A percentile compares a stretch with the other conserved stretches of the same genome.
Evolutionary conservation across 2,329 filamentous ascomycete species (phyloP).

Genomic region (Chaetomiaceae sp.): DNA sequence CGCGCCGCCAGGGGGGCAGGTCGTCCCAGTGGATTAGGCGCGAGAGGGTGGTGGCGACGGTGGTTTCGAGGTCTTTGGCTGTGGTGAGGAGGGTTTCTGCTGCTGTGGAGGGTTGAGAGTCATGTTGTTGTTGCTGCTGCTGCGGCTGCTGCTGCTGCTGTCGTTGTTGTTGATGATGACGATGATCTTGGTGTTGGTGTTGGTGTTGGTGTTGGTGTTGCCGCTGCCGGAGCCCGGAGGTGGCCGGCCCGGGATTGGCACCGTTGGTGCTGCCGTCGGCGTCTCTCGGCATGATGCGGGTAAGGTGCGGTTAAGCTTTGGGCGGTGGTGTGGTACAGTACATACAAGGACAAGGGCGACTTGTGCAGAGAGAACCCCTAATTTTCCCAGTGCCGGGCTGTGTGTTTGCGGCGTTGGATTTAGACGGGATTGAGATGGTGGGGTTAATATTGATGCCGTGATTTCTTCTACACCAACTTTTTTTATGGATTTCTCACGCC

Average conservation of each 20-base stretch:
- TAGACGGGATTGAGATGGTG: neutral
- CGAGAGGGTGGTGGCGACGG: slow-evolving; percentile 31
- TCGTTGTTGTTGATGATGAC: neutral
- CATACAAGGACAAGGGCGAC: too few species aligned
- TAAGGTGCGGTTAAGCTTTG: too few species aligned
- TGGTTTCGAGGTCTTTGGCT: slow-evolving; percentile 35
- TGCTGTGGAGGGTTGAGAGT: too few species aligned
- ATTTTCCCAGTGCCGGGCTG: too few species aligned
- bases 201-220: neutral
- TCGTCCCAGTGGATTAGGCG: slow-evolving; percentile 55
- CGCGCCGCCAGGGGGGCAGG: slow-evolving; percentile 54
- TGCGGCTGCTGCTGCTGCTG: neutral
- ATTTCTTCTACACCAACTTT: neutral
- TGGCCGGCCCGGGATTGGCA: neutral
- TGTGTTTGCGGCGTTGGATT: neutral
- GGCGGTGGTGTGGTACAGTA: too few species aligned
- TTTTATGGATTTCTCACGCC: neutral
- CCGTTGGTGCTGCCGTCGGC: too few species aligned
- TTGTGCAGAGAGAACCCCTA: too few species aligned
- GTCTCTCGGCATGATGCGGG: too few species aligned
- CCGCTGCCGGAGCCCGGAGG: slow-evolving; percentile 8
- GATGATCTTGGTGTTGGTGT: neutral
- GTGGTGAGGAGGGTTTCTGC: slow-evolving; percentile 26
- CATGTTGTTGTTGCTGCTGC: neutral
- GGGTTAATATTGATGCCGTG: neutral